Evolutionary conservation across 192 early-diverging fungal species (phyloP).

Genomic region (Linnemannia hyalina): DNA sequence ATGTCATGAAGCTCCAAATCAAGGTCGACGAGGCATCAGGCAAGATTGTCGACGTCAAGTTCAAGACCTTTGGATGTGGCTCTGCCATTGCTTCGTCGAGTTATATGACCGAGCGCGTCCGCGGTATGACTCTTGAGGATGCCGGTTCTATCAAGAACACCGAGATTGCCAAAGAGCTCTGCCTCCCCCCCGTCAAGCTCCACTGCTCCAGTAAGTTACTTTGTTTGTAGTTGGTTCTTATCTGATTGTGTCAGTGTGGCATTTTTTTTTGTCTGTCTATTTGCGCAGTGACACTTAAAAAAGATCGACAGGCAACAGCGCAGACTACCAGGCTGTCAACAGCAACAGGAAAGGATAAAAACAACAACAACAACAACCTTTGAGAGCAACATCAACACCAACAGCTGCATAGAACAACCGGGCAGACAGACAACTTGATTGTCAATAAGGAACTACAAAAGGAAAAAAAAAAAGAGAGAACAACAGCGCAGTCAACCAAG

Average conservation of each 20-base stretch:
- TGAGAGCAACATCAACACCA: no score
- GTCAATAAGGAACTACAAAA: no score
- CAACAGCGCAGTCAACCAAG: no score
- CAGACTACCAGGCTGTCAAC: background rate
- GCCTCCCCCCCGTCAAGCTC: slow-evolving; percentile 95
- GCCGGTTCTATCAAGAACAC: slow-evolving; percentile 95
- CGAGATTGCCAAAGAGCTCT: slow-evolving; percentile 96
- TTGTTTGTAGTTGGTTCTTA: background rate
- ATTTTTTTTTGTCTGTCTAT: background rate
- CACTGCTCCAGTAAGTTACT: slow-evolving; percentile 92
- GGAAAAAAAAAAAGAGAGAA: no score
- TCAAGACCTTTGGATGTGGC: slow-evolving; percentile 99
- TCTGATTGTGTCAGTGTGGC: background rate
- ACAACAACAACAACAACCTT: no score
- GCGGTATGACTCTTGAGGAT: slow-evolving; percentile 93
- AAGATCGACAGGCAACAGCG: no score
- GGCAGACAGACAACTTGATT: background rate
- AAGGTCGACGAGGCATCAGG: slow-evolving; percentile 92
- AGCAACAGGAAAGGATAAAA: no score
- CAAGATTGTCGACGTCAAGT: slow-evolving; percentile 95
- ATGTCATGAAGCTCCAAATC: slow-evolving; percentile 97
- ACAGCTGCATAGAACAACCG: no score
- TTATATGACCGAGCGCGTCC: slow-evolving; percentile 94
- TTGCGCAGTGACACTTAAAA: background rate
- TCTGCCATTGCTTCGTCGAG: slow-evolving; percentile 95